Conservation (phyloP, 768 basidiomycete genomes). For the Pholiota molesta region DNA sequence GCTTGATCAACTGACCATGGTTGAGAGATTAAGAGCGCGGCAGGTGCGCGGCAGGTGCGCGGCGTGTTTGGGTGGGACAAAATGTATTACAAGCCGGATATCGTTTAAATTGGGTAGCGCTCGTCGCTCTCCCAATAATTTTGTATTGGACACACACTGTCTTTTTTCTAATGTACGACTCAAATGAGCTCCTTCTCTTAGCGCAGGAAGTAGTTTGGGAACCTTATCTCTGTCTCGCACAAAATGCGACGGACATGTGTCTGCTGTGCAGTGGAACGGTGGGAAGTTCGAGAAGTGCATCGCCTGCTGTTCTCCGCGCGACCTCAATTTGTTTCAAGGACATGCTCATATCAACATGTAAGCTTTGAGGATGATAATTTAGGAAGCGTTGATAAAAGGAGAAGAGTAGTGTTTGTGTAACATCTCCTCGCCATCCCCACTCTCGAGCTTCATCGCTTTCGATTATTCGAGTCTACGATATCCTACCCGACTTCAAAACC, state of each 20-base stretch:
- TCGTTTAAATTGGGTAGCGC: too few relatives aligned
- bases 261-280: background rate
- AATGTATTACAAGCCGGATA: too few relatives aligned
- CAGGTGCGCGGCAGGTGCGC: background rate
- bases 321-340: background rate
- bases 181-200: too few relatives aligned
- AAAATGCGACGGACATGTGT: too few relatives aligned
- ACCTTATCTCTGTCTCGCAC: too few relatives aligned
- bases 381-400: background rate
- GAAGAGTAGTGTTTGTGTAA: background rate
- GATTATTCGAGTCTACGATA: background rate
- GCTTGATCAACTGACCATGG: too few relatives aligned
- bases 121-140: too few relatives aligned
- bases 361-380: background rate
- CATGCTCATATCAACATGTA: too few relatives aligned
- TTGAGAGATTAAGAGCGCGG: background rate
- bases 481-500: background rate
- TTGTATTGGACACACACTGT: too few relatives aligned
- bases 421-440: background rate
- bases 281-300: background rate
- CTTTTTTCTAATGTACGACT: too few relatives aligned
- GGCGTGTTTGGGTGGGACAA: background rate
- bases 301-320: constrained; percentile 2
- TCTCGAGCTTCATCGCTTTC: background rate
- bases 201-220: too few relatives aligned